phyloP scores from a whole-genome alignment of 169 alveolate genomes.

The Cystoisospora suis region DNA sequence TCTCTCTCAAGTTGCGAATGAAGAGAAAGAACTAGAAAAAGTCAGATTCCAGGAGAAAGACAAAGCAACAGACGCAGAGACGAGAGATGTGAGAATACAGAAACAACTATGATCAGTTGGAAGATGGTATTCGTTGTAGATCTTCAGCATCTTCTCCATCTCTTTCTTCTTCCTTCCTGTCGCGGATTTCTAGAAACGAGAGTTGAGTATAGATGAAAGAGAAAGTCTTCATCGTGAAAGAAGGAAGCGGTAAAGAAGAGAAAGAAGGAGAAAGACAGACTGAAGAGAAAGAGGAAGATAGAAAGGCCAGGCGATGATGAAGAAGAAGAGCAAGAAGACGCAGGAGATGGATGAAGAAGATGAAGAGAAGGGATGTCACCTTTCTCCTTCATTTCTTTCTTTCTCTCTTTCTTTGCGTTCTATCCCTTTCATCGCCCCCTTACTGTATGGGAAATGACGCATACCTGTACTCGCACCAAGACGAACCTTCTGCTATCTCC shows the following conservation, averaged over 20 bases:
- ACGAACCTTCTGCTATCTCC: neutral
- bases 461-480: neutral
- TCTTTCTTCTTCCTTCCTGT: no score
- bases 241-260: neutral
- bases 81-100: no score
- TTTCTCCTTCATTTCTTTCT: no score
- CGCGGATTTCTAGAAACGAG: no score
- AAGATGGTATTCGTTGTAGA: no score
- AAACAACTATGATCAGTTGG: no score
- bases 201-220: neutral
- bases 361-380: no score
- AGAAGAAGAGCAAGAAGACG: neutral
- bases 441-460: neutral
- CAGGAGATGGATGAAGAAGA: neutral
- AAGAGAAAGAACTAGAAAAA: neutral
- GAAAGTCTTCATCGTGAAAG: neutral
- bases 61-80: no score
- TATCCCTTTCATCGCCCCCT: no score
- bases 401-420: no score
- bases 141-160: no score
- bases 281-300: neutral
- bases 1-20: neutral
- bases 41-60: neutral
- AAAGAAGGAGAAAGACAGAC: neutral
- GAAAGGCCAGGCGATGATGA: neutral